Conservation (phyloP, 352 stramenopile species). For the Phytophthora colocasiae region DNA sequence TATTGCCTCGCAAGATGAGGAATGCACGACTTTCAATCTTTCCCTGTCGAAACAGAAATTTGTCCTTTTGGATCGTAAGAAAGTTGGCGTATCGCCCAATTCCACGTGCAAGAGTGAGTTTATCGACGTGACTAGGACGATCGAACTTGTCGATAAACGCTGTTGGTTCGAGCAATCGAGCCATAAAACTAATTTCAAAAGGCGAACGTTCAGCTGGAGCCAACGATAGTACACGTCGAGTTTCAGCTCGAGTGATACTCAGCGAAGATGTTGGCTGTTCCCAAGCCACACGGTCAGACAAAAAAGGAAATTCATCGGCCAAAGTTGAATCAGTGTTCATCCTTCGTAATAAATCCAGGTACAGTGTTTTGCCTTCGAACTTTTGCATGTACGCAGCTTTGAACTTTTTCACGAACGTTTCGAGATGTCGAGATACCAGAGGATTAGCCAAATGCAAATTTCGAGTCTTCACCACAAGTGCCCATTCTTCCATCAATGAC, state of each 20-base stretch:
- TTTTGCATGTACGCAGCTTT: slow-evolving; percentile 81
- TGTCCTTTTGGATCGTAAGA: slow-evolving; percentile 55
- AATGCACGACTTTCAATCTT: slow-evolving; percentile 82
- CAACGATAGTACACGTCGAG: slow-evolving; percentile 62
- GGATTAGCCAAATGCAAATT: slow-evolving; percentile 76
- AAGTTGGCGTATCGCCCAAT: slow-evolving; percentile 66
- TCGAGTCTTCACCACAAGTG: slow-evolving; percentile 62
- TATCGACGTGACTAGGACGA: slow-evolving; percentile 51
- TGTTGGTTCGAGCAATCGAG: slow-evolving; percentile 64
- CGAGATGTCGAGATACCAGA: slow-evolving; percentile 66
- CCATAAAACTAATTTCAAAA: slow-evolving; percentile 63
- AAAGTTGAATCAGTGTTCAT: slow-evolving; percentile 67
- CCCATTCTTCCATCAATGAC: slow-evolving; percentile 77
- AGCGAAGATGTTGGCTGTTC: slow-evolving; percentile 66
- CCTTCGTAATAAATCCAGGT: slow-evolving; percentile 71
- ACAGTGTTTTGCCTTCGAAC: slow-evolving; percentile 78
- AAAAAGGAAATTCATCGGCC: slow-evolving; percentile 60
- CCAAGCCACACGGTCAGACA: slow-evolving; percentile 61
- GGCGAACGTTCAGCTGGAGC: slow-evolving; percentile 41
- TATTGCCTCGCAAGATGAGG: slow-evolving; percentile 75
- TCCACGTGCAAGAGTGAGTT: slow-evolving; percentile 57
- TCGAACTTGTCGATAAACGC: slow-evolving; percentile 77
- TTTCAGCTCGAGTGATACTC: slow-evolving; percentile 73
- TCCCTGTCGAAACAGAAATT: slow-evolving; percentile 72
- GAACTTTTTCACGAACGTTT: slow-evolving; percentile 82